A percentile compares a stretch with the other conserved stretches of the same genome.
Conservation (phyloP, 345 rosid species). For the Eucalyptus cloeziana region DNA sequence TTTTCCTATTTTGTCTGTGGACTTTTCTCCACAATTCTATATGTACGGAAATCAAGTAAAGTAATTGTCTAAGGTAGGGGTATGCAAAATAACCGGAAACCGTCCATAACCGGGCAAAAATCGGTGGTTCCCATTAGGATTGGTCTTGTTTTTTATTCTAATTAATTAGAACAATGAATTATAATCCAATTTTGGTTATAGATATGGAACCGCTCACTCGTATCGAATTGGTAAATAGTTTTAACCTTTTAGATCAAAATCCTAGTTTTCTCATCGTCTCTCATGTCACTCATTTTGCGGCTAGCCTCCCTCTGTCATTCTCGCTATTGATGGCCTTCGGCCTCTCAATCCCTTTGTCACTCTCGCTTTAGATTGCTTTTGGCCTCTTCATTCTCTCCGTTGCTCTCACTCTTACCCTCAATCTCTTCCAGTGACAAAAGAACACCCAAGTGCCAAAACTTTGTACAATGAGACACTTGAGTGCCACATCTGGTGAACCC, state of each 20-base stretch:
- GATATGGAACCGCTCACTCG: no score
- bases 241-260: neutral
- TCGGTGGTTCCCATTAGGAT: neutral
- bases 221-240: rapidly evolving
- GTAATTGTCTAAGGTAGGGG: neutral
- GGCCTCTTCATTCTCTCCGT: neutral
- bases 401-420: neutral
- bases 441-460: no score
- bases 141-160: no score
- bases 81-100: neutral
- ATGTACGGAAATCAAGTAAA: neutral
- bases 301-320: neutral
- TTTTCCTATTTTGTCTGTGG: neutral
- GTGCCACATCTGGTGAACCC: no score
- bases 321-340: neutral
- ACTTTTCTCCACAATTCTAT: neutral
- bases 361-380: neutral
- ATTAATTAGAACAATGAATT: no score
- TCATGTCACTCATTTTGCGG: rapidly evolving
- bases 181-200: no score
- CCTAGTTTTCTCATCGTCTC: neutral
- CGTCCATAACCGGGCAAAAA: neutral
- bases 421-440: no score
- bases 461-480: no score
- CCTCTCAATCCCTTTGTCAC: neutral